phyloP scores from a whole-genome alignment of 768 basidiomycete species.

The Russula vinacea region DNA sequence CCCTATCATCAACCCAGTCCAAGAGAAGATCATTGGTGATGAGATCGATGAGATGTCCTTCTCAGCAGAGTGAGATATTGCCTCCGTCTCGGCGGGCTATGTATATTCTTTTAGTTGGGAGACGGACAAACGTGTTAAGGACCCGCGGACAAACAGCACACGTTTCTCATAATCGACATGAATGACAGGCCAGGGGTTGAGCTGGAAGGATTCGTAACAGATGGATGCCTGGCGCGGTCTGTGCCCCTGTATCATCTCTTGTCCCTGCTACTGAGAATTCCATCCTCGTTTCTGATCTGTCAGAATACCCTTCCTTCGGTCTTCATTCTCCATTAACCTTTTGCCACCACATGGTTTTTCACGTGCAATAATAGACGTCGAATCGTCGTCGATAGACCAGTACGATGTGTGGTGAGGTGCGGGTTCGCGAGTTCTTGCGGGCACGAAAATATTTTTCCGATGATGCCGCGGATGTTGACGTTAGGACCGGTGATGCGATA shows the following conservation, averaged over 20 bases:
- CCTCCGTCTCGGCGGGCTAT: too few species aligned
- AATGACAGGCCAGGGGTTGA: too few species aligned
- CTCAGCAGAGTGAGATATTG: too few species aligned
- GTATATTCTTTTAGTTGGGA: too few species aligned
- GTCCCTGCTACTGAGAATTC: neutral
- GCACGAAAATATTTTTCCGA: neutral
- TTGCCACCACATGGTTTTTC: neutral
- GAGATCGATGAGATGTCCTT: neutral
- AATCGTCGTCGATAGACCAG: too few species aligned
- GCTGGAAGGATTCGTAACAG: too few species aligned
- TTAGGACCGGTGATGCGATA: neutral
- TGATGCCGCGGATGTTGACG: neutral
- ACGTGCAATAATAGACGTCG: neutral
- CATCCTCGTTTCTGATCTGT: neutral
- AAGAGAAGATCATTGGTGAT: too few species aligned
- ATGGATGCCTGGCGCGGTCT: neutral
- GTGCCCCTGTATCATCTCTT: neutral
- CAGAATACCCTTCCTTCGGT: neutral
- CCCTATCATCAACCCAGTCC: neutral
- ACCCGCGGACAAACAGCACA: too few species aligned
- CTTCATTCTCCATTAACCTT: neutral
- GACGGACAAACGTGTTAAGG: too few species aligned
- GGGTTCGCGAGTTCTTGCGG: neutral
- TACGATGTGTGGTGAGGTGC: neutral
- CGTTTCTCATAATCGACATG: too few species aligned